phyloP scores from a whole-genome alignment of 208 protist genomes.

The Trypanosoma boissoni region DNA sequence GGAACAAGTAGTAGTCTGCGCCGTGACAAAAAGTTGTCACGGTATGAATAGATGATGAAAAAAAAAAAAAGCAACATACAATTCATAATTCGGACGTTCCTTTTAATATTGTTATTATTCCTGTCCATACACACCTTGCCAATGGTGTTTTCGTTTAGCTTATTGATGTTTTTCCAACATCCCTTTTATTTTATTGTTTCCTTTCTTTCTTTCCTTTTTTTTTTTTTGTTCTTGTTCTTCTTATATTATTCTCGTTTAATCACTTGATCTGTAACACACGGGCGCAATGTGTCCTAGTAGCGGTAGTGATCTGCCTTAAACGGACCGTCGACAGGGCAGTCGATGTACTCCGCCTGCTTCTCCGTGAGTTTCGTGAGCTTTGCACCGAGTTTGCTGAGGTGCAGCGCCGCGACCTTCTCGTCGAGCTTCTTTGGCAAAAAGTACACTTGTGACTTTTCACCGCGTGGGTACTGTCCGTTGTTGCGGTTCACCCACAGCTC shows the following conservation, averaged over 20 bases:
- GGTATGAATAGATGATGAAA: no score
- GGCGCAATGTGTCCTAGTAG: slow-evolving; percentile 78
- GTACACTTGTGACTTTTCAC: slow-evolving; percentile 93
- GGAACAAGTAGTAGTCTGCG: no score
- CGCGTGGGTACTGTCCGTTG: slow-evolving; percentile 92
- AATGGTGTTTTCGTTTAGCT: no score
- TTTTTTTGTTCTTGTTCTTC: not conserved
- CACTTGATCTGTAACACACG: no score
- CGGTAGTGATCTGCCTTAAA: slow-evolving; percentile 99
- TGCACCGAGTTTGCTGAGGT: slow-evolving; percentile 96
- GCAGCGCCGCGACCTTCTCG: slow-evolving; percentile 98
- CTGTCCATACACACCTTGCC: no score
- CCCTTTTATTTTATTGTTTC: not conserved
- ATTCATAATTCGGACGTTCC: no score
- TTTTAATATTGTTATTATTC: no score
- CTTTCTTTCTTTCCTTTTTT: not conserved
- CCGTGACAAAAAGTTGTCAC: no score
- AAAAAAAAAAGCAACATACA: no score
- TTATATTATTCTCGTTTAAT: not conserved
- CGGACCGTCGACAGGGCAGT: slow-evolving; percentile 94
- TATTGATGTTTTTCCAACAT: not conserved
- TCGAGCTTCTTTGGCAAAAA: slow-evolving; percentile 99
- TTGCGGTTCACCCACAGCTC: slow-evolving; percentile 95
- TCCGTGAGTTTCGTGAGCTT: slow-evolving; percentile 96
- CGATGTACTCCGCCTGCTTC: slow-evolving; percentile 98